Conservation (phyloP, 108 stramenopile genomes). For the Cylindrotheca fusiformis region DNA sequence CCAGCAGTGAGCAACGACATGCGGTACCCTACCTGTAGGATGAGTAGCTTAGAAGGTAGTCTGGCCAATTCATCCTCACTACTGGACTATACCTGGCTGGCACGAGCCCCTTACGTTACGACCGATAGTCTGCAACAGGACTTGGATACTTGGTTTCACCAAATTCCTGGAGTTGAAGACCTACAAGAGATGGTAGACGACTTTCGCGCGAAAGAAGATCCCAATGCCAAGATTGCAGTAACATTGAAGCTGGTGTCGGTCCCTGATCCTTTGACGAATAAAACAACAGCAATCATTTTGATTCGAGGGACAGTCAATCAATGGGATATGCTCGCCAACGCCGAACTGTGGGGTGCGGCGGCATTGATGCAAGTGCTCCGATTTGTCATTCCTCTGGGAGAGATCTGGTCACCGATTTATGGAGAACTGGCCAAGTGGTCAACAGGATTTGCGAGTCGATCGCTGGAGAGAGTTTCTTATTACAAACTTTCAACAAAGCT, state of each 20-base stretch:
- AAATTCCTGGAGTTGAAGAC: constrained; percentile 34
- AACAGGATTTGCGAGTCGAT: constrained; percentile 18
- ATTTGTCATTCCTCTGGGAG: constrained; percentile 56
- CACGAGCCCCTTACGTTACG: constrained; percentile 45
- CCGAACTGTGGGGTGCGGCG: constrained; percentile 72
- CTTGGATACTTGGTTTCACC: constrained; percentile 58
- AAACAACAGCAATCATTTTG: constrained; percentile 42
- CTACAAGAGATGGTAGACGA: constrained; percentile 45
- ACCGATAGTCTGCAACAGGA: constrained; percentile 18
- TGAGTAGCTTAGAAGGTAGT: constrained; percentile 23
- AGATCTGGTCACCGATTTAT: constrained; percentile 63
- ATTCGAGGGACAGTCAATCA: constrained; percentile 72
- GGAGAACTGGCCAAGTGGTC: constrained; percentile 19
- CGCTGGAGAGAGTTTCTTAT: constrained; percentile 42
- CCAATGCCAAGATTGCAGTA: constrained; percentile 31
- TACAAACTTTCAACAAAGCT: constrained; percentile 42
- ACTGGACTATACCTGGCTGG: constrained; percentile 56
- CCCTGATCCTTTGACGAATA: constrained; percentile 6
- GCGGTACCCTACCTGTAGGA: constrained; percentile 54
- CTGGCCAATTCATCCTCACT: constrained; percentile 28
- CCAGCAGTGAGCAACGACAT: constrained; percentile 24
- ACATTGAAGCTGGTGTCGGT: constrained; percentile 56
- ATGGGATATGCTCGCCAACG: constrained; percentile 71
- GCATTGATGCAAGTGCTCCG: constrained; percentile 61
- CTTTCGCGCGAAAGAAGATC: constrained; percentile 30